Evolutionary conservation across 1,284 basidiomycete species (phyloP).

Genomic region (Fistulina hepatica): DNA sequence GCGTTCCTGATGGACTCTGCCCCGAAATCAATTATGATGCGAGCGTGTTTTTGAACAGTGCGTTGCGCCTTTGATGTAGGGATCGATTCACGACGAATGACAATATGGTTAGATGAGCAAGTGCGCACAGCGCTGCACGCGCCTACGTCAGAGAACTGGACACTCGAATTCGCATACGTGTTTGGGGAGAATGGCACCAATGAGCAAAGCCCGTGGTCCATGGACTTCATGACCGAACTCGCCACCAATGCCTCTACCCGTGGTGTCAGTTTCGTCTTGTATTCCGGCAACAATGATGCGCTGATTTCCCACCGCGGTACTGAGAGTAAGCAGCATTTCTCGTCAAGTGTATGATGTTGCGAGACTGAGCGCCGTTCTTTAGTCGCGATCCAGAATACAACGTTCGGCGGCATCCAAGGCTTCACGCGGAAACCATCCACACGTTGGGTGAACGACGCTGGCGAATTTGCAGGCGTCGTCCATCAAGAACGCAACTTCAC

Average conservation of each 20-base stretch:
- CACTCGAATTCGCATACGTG: constrained; percentile 32
- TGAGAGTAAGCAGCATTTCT: constrained; percentile 32
- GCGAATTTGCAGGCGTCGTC: constrained; percentile 52
- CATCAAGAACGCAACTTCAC: constrained; percentile 64
- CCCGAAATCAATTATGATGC: constrained; percentile 34
- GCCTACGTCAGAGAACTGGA: constrained; percentile 54
- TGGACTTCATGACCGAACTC: constrained; percentile 51
- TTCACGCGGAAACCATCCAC: constrained; percentile 58
- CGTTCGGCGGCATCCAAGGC: constrained; percentile 63
- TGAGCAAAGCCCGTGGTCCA: constrained; percentile 31
- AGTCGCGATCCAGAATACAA: constrained; percentile 68
- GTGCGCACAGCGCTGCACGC: constrained; percentile 55
- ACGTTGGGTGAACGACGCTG: constrained; percentile 47
- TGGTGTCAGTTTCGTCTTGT: constrained; percentile 43
- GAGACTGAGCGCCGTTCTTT: constrained; percentile 10
- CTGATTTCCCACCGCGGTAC: constrained; percentile 55
- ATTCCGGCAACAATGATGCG: constrained; percentile 58
- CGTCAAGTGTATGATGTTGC: constrained; percentile 1
- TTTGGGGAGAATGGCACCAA: constrained; percentile 31
- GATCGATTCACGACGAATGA: constrained; percentile 2
- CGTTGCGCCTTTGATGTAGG: constrained; percentile 9
- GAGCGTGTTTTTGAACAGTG: constrained; percentile 52
- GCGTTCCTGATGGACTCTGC: constrained; percentile 42
- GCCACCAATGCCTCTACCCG: constrained; percentile 47
- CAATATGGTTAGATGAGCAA: constrained; percentile 32